Evolutionary conservation across 768 basidiomycete genomes (phyloP).

Genomic region (Lyophyllum semitale): DNA sequence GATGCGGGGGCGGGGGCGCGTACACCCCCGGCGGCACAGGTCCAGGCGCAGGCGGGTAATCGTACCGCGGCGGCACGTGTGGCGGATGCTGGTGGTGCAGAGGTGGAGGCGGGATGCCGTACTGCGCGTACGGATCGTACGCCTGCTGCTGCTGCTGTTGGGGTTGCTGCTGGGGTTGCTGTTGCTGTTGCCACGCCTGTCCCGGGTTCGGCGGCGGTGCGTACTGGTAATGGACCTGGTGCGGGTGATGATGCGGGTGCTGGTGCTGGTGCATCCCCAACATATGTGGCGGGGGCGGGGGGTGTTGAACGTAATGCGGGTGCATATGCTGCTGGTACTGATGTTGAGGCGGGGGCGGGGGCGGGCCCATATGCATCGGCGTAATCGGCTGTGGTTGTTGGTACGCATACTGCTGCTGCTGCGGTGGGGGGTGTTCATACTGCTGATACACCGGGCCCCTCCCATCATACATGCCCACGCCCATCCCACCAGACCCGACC

Average conservation of each 20-base stretch:
- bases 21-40: constrained; percentile 1
- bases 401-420: constrained; percentile 5
- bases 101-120: not conserved
- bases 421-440: constrained; percentile 2
- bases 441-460: not conserved
- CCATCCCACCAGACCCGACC: not conserved
- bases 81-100: not conserved
- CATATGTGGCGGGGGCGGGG: no score
- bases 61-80: constrained; percentile 8
- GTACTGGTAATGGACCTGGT: not conserved
- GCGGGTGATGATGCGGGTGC: no score
- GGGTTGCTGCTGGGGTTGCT: constrained; percentile 7
- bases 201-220: not conserved
- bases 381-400: not conserved
- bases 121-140: constrained; percentile 19
- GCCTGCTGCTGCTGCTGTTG: constrained; percentile 11
- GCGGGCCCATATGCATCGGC: not conserved
- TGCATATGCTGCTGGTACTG: constrained; percentile 1
- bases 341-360: not conserved
- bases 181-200: constrained; percentile 15
- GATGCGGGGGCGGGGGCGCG: constrained; percentile 12
- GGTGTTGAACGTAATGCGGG: no score
- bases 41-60: constrained; percentile 1
- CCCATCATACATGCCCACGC: not conserved
- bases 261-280: no score